phyloP scores from a whole-genome alignment of 371 early-diverging fungal genomes.

The Cokeromyces recurvatus region DNA sequence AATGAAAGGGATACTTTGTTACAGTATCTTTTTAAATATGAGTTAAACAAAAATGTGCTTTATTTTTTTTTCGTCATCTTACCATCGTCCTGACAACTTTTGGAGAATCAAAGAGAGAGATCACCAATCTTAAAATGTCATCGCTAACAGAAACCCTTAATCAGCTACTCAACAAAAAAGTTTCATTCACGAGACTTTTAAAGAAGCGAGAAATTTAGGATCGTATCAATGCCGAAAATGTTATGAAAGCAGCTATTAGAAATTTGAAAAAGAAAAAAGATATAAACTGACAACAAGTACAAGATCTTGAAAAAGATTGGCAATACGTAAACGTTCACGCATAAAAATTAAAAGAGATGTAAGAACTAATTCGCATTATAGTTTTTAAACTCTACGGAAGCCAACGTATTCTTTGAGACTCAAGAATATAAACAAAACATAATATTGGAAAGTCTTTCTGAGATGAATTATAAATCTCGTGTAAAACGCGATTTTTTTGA shows the following conservation, averaged over 20 bases:
- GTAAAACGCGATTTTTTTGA: slow-evolving; percentile 10
- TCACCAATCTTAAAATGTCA: slow-evolving; percentile 1
- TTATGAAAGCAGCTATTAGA: slow-evolving; percentile 7
- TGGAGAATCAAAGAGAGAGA: too few relatives aligned
- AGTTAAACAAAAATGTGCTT: too few relatives aligned
- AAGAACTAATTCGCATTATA: slow-evolving; percentile 9
- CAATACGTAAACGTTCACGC: slow-evolving; percentile 8
- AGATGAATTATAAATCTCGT: slow-evolving; percentile 9
- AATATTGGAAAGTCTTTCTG: slow-evolving; percentile 8
- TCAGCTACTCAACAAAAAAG: slow-evolving; percentile 3
- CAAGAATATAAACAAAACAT: slow-evolving; percentile 3
- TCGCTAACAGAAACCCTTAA: slow-evolving; percentile 1
- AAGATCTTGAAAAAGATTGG: slow-evolving; percentile 14
- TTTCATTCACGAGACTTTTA: slow-evolving; percentile 4
- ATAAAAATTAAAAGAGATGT: slow-evolving; percentile 3
- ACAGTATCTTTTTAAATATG: too few relatives aligned
- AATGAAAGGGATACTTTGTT: too few relatives aligned
- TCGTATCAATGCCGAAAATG: slow-evolving; percentile 3
- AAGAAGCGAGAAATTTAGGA: slow-evolving; percentile 2
- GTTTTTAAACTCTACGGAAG: slow-evolving; percentile 12
- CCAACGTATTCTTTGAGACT: slow-evolving; percentile 4
- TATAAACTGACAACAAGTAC: neutral
- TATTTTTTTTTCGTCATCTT: too few relatives aligned
- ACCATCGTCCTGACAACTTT: too few relatives aligned
- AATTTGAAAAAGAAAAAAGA: slow-evolving; percentile 8